phyloP scores from a whole-genome alignment of 306 rosid species.

The Cucumis sativus region DNA sequence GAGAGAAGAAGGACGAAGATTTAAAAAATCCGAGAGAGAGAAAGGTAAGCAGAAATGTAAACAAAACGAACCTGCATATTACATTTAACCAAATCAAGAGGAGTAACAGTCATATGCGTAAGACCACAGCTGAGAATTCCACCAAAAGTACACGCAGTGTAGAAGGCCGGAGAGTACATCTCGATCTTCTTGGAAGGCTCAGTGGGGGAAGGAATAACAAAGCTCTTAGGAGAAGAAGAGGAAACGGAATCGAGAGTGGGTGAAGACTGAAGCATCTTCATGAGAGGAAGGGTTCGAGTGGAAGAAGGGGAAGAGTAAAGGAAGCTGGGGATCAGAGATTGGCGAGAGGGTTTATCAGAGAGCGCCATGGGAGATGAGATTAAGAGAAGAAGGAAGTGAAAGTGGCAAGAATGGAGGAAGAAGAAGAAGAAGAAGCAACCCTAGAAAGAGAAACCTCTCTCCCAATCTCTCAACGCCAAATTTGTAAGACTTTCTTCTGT shows the following conservation, averaged over 20 bases:
- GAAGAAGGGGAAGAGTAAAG: slow-evolving; percentile 49
- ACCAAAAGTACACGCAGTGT: slow-evolving; percentile 75
- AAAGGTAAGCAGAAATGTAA: background rate
- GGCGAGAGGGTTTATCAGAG: slow-evolving; percentile 37
- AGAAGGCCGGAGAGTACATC: slow-evolving; percentile 79
- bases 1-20: background rate
- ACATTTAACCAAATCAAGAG: slow-evolving; percentile 95
- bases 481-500: background rate
- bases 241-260: slow-evolving; percentile 12
- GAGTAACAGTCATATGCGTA: slow-evolving; percentile 91
- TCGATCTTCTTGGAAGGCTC: slow-evolving; percentile 66
- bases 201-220: slow-evolving; percentile 41
- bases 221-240: background rate
- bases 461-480: background rate
- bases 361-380: slow-evolving; percentile 31
- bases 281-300: slow-evolving; percentile 37
- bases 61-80: slow-evolving; percentile 68
- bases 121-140: slow-evolving; percentile 88
- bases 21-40: background rate
- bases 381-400: background rate
- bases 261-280: slow-evolving; percentile 32
- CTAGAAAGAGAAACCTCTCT: background rate
- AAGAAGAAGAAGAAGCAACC: background rate
- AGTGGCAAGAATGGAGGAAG: background rate
- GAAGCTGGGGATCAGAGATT: slow-evolving; percentile 56